Evolutionary conservation across 768 basidiomycete genomes (phyloP).

Genomic region (Trametopsis cervina): DNA sequence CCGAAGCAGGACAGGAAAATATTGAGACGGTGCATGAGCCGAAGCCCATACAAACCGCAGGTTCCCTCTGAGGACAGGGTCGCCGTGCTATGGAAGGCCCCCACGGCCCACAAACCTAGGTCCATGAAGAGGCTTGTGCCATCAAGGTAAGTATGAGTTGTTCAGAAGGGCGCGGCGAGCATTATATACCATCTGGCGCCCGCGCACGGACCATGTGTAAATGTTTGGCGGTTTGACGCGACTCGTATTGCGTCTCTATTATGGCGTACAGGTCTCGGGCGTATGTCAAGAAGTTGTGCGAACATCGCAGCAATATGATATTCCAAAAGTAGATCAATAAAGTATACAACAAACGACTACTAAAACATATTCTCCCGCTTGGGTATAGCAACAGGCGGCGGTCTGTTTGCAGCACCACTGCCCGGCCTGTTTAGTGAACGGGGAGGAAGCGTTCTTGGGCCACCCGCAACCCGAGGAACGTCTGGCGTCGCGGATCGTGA

Average conservation of each 20-base stretch:
- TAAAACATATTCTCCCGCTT: constrained; percentile 60
- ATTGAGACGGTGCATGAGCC: constrained; percentile 33
- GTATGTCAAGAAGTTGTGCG: too few species aligned
- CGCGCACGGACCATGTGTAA: constrained; percentile 13
- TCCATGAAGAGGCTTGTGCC: constrained; percentile 24
- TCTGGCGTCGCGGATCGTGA: neutral
- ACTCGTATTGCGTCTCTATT: too few species aligned
- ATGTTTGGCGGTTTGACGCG: too few species aligned
- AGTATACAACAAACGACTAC: constrained; percentile 10
- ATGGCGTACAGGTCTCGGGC: too few species aligned
- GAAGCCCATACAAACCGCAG: constrained; percentile 33
- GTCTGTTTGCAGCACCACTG: constrained; percentile 41
- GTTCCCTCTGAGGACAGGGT: constrained; percentile 39
- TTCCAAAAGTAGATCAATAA: too few species aligned
- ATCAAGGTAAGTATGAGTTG: constrained; percentile 27
- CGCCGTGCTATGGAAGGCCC: constrained; percentile 38
- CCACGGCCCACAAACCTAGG: constrained; percentile 23
- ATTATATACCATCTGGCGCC: constrained; percentile 7
- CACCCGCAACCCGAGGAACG: neutral
- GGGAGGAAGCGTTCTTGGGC: constrained; percentile 50
- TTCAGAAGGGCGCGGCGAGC: constrained; percentile 1
- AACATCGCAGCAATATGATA: too few species aligned
- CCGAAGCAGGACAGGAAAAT: constrained; percentile 34
- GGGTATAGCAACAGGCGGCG: constrained; percentile 46
- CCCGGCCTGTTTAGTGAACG: constrained; percentile 63